phyloP scores from a whole-genome alignment of 2,329 filamentous ascomycete genomes.

The Penicillium sp. region DNA sequence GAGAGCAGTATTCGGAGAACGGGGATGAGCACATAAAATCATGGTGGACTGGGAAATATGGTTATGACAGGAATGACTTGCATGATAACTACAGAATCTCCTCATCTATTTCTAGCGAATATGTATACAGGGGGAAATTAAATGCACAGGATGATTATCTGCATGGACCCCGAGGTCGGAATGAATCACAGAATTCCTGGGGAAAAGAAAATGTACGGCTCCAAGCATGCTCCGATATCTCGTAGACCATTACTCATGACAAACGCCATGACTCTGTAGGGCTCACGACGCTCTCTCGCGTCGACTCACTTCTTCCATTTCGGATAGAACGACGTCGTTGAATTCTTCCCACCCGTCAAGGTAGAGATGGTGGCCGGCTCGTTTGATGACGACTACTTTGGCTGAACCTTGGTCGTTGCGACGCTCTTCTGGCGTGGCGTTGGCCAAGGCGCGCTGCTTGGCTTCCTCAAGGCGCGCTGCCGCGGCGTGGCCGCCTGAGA shows the following conservation, averaged over 20 bases:
- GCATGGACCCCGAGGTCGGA: neutral
- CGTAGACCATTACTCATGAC: conserved; percentile 9
- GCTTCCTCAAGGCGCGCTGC: conserved; percentile 72
- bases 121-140: conserved; percentile 6
- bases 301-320: conserved; percentile 58
- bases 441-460: conserved; percentile 54
- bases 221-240: conserved; percentile 11
- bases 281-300: conserved; percentile 21
- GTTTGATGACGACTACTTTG: conserved; percentile 72
- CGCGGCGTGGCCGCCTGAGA: conserved; percentile 74
- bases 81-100: neutral
- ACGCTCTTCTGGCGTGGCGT: conserved; percentile 62
- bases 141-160: neutral
- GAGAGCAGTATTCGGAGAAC: conserved; percentile 6
- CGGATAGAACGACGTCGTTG: conserved; percentile 58
- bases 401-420: conserved; percentile 69
- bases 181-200: conserved; percentile 3
- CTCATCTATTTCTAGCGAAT: conserved; percentile 14
- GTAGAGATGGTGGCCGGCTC: conserved; percentile 68
- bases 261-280: neutral
- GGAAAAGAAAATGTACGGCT: conserved; percentile 1
- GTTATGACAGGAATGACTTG: neutral
- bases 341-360: conserved; percentile 66
- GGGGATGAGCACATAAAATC: neutral
- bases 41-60: neutral